Conservation (phyloP, 164 flowering plant species). For the Umbilicus rupestris region DNA sequence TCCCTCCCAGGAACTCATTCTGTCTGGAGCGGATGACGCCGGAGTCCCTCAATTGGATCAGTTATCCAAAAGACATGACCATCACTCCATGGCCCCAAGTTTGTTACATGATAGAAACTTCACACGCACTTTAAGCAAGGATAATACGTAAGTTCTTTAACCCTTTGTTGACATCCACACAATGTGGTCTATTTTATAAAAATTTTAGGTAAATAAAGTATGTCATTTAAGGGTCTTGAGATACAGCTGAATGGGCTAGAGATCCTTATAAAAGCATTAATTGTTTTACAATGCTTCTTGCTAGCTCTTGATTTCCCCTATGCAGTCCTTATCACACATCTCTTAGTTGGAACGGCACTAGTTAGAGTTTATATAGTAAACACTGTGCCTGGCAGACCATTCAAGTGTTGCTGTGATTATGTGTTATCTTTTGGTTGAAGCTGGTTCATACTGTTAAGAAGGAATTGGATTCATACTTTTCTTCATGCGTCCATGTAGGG, state of each 20-base stretch:
- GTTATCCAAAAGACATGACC: constrained; percentile 29
- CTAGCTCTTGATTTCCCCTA: neutral
- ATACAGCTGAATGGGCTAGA: neutral
- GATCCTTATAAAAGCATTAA: neutral
- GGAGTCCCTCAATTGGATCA: constrained; percentile 35
- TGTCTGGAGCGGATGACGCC: constrained; percentile 26
- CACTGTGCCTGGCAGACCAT: neutral
- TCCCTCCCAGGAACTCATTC: constrained; percentile 44
- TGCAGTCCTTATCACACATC: neutral
- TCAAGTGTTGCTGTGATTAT: neutral
- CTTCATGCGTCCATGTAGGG: constrained; percentile 25
- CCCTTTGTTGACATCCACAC: neutral
- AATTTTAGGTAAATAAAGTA: neutral
- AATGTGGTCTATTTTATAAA: neutral
- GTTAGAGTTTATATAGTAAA: neutral
- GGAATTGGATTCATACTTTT: neutral
- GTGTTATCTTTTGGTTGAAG: neutral
- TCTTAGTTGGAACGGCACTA: neutral
- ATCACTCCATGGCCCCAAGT: constrained; percentile 73
- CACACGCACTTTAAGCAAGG: constrained; percentile 35
- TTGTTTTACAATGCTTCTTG: neutral
- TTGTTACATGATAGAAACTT: constrained; percentile 52
- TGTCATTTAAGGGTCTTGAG: neutral
- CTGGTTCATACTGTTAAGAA: neutral
- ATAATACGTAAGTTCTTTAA: constrained; percentile 53